Conservation (phyloP, 257 asterid genomes). For the Nemophila menziesii region DNA sequence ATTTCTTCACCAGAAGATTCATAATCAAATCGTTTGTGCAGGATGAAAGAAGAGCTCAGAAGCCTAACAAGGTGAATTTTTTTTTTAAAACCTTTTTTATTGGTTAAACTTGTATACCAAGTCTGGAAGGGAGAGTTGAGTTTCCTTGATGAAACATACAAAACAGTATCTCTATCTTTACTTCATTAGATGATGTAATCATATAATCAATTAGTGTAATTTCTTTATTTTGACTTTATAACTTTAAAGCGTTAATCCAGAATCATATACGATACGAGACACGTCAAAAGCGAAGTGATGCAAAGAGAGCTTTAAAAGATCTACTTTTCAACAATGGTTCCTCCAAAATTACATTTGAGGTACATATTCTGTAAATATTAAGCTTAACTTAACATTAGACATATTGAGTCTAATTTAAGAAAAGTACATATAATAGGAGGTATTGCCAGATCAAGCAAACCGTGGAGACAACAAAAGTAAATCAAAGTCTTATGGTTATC, state of each 20-base stretch:
- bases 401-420: constrained; percentile 1
- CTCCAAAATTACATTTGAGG: constrained; percentile 40
- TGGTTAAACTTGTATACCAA: constrained; percentile 1
- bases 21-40: constrained; percentile 26
- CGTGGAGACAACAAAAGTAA: too few relatives aligned
- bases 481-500: constrained; percentile 36
- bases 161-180: too few relatives aligned
- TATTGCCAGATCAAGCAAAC: too few relatives aligned
- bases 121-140: too few relatives aligned
- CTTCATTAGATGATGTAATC: too few relatives aligned
- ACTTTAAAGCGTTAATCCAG: constrained; percentile 28
- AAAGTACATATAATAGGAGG: constrained; percentile 18
- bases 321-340: constrained; percentile 40
- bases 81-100: constrained; percentile 3
- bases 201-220: too few relatives aligned
- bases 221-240: constrained; percentile 7
- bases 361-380: too few relatives aligned
- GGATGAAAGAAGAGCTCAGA: constrained; percentile 33
- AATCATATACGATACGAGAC: constrained; percentile 33
- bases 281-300: constrained; percentile 56
- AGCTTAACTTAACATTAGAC: too few relatives aligned
- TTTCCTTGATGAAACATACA: too few relatives aligned
- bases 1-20: too few relatives aligned
- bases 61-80: constrained; percentile 36
- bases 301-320: constrained; percentile 54